Evolutionary conservation across 139 green algal species (phyloP), one percentile per base, ranked within the genome.

Genomic region (Nannochloris sp.): DNA sequence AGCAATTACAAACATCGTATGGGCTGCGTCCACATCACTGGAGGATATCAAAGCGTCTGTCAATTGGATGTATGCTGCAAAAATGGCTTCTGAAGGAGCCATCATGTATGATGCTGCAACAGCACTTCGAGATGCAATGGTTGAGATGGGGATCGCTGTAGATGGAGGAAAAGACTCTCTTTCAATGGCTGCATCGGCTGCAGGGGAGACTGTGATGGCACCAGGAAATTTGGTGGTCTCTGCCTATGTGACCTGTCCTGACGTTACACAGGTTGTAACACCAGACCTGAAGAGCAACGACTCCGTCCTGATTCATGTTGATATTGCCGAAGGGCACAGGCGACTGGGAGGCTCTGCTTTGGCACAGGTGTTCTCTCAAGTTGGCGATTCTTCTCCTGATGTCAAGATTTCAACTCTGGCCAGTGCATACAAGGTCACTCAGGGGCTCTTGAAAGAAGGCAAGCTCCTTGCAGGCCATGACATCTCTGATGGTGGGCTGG

Each of bases 41-140:
- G 56, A 69, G 0, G 87, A 99, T 69, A 77, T 99, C 56, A 95
- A 96, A 73, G 86, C 91, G 11, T 89, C 76, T 17, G 91, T 96
- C 56, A 99, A 99, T 85, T 99, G 94, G 94, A 99, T 99, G 94
- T 83, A 84, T 53, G 94, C 94, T 5, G 94, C 93, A 63, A 99
- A 99, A 83, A 94, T 99, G 86, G 80, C 65, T 28, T 67, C 56
- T 23, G 93, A 99, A 77, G 93, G 93, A 5, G 90, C 84, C 4
- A 85, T 81, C 64, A 97, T 99, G 93, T 96, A 93, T 60, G 86
- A 97, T 55, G 91, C 93, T 2, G 92, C 90, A 3, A 61, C 72
- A 6, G 84, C 85, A 0, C 72, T 97, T 36, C 76, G 76, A 9
- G 67, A 84, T n/a, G 78, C 71, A 44, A 84, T 84, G 78, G 69